phyloP scores from a whole-genome alignment of 2,329 filamentous ascomycete genomes.

The Verticillium isaacii region DNA sequence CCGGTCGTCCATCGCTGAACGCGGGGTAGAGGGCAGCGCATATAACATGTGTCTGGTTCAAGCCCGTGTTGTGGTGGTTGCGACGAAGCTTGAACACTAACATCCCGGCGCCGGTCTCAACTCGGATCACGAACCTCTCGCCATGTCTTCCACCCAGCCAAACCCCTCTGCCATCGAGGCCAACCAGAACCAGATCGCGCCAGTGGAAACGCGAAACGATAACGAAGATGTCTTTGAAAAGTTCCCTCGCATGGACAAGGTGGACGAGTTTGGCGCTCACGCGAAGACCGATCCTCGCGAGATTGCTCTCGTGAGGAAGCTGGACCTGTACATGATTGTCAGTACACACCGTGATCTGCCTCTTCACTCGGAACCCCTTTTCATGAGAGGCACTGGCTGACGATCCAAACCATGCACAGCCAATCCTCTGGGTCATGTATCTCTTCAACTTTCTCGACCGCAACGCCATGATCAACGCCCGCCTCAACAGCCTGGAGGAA shows the following conservation, averaged over 20 bases:
- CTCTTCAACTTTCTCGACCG: slow-evolving; percentile 32
- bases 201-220: neutral
- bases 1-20: neutral
- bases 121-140: neutral
- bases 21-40: neutral
- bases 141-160: neutral
- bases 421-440: slow-evolving; percentile 29
- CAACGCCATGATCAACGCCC: slow-evolving; percentile 53
- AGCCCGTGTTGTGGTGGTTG: neutral
- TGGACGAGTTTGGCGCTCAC: slow-evolving; percentile 31
- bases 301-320: slow-evolving; percentile 32
- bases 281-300: slow-evolving; percentile 32
- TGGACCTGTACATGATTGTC: slow-evolving; percentile 31
- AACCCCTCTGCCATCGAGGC: neutral
- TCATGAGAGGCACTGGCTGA: neutral
- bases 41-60: neutral
- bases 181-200: neutral
- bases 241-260: slow-evolving; percentile 12
- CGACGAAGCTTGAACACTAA: neutral
- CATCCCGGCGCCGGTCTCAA: neutral
- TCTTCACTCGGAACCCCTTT: slow-evolving; percentile 4
- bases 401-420: slow-evolving; percentile 11
- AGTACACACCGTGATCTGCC: neutral
- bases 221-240: neutral
- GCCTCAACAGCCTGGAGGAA: slow-evolving; percentile 45